Evolutionary conservation across 495 filamentous ascomycete species (phyloP).

Genomic region (Lichina pygmaea): DNA sequence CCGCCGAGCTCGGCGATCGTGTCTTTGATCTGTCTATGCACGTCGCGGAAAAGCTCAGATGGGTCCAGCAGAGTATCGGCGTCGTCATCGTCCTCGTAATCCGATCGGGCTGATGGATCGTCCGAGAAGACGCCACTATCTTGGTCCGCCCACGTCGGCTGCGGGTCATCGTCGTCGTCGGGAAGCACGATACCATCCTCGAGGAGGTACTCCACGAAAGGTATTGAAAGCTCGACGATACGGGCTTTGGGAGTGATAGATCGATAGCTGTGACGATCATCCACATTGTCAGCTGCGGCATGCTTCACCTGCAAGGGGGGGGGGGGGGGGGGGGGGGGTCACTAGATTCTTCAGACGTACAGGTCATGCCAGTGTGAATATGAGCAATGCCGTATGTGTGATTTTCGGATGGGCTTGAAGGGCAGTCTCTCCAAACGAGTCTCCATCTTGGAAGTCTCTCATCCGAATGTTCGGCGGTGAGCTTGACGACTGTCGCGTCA

Average conservation of each 20-base stretch:
- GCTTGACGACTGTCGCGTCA: no score
- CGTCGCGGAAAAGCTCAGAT: slow-evolving; percentile 32
- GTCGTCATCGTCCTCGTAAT: slow-evolving; percentile 14
- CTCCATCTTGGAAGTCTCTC: no score
- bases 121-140: slow-evolving; percentile 5
- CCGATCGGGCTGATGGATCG: slow-evolving; percentile 16
- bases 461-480: no score
- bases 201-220: slow-evolving; percentile 68
- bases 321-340: not conserved
- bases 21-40: slow-evolving; percentile 47
- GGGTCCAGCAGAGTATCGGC: slow-evolving; percentile 19
- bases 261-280: slow-evolving; percentile 32
- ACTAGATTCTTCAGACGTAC: slow-evolving; percentile 15
- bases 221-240: slow-evolving; percentile 41
- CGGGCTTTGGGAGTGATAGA: slow-evolving; percentile 58
- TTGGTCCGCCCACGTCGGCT: slow-evolving; percentile 9
- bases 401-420: slow-evolving; percentile 57
- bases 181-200: slow-evolving; percentile 83
- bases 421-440: slow-evolving; percentile 16
- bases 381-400: slow-evolving; percentile 82
- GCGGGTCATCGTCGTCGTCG: slow-evolving; percentile 21
- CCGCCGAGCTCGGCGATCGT: slow-evolving; percentile 61
- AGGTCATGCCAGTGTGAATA: slow-evolving; percentile 75
- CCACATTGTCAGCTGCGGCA: not conserved
- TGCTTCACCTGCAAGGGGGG: no score